A percentile compares a stretch with the other conserved stretches of the same genome.
phyloP scores from a whole-genome alignment of 805 yeast genomes.

The Lipomyces kockii region DNA sequence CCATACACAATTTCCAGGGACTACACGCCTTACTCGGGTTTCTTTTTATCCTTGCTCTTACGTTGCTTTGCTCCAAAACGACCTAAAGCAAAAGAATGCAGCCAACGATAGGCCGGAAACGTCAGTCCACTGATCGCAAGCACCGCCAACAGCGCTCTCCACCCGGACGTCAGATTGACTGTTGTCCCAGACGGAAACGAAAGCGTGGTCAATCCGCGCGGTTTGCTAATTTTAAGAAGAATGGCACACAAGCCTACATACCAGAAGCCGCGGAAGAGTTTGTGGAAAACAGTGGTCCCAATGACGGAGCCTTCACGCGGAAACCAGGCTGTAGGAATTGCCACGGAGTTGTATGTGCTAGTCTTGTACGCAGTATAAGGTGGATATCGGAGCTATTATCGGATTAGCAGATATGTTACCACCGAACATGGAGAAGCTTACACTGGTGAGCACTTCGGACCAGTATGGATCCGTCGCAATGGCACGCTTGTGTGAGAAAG shows the following conservation, averaged over 20 bases:
- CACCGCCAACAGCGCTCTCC: neutral
- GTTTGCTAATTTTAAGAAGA: neutral
- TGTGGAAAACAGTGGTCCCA: neutral
- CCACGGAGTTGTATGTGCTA: neutral
- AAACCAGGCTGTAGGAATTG: constrained; percentile 14
- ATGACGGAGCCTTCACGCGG: constrained; percentile 31
- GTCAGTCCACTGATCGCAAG: neutral
- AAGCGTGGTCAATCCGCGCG: neutral
- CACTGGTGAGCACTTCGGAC: constrained; percentile 61
- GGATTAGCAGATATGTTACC: neutral
- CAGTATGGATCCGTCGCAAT: constrained; percentile 66
- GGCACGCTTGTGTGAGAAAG: constrained; percentile 79
- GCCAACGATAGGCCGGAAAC: neutral
- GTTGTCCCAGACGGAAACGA: neutral
- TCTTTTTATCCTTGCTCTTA: neutral
- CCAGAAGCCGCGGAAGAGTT: constrained; percentile 2
- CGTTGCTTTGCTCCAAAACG: neutral
- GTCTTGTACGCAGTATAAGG: constrained; percentile 22
- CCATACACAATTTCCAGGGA: neutral
- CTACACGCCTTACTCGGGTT: neutral
- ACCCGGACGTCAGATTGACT: neutral
- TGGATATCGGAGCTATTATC: constrained; percentile 24
- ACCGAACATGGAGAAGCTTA: constrained; percentile 64
- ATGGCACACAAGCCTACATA: constrained; percentile 2
- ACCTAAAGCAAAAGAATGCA: neutral